Conservation (phyloP, 345 rosid species). For the Balakata baccata region DNA sequence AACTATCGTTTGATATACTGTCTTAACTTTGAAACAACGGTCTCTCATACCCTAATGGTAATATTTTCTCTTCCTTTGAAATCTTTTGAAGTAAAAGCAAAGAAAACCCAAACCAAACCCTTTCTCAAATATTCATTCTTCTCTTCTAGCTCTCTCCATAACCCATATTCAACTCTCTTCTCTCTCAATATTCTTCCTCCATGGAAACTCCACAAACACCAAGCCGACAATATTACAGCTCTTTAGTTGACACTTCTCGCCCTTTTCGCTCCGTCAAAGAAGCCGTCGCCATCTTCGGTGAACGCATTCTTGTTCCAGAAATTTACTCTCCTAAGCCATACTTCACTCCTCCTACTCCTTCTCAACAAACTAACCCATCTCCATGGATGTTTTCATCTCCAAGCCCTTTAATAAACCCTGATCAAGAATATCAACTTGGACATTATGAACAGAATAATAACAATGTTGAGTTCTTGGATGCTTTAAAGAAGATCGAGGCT, state of each 20-base stretch:
- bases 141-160: not conserved
- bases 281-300: conserved; percentile 82
- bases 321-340: conserved; percentile 30
- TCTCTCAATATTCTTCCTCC: not conserved
- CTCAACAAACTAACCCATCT: conserved; percentile 18
- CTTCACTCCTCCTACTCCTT: conserved; percentile 14
- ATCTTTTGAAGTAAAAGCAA: conserved; percentile 68
- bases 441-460: not conserved
- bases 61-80: not conserved
- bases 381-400: conserved; percentile 11
- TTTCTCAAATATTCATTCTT: conserved; percentile 31
- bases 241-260: conserved; percentile 69
- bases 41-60: not conserved
- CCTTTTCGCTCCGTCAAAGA: conserved; percentile 85
- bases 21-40: conserved; percentile 69
- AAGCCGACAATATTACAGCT: conserved; percentile 21
- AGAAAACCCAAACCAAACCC: conserved; percentile 42
- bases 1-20: not conserved
- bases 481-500: conserved; percentile 63
- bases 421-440: conserved; percentile 4
- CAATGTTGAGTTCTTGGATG: conserved; percentile 20
- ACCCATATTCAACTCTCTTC: not conserved
- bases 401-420: conserved; percentile 11
- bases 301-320: conserved; percentile 48
- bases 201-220: conserved; percentile 29